These are phyloP conservation scores for Ganoderma sp. DNA, from an alignment of 1,284 basidiomycete genomes.

Conservation along the genomic window DNA sequence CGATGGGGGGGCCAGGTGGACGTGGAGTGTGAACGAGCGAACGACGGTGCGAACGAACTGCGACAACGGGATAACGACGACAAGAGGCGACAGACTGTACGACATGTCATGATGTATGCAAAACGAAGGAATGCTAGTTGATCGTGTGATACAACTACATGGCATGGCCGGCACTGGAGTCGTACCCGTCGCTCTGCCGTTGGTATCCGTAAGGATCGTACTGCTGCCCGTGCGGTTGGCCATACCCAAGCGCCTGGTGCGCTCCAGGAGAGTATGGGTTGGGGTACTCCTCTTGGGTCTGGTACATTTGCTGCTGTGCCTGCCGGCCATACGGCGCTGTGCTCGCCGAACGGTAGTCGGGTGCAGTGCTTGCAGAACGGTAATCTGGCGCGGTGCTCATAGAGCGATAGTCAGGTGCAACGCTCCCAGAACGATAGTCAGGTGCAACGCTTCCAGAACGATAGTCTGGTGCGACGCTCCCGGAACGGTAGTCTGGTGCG, in stretches of 20 bases:
- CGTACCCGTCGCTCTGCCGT: slow-evolving; percentile 32
- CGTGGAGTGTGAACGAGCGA: slow-evolving; percentile 12
- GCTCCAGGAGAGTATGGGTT: slow-evolving; percentile 29
- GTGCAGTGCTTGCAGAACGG: slow-evolving; percentile 21
- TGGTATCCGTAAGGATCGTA: slow-evolving; percentile 27
- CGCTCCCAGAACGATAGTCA: slow-evolving; percentile 19
- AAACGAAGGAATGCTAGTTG: slow-evolving; percentile 23
- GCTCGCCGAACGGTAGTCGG: slow-evolving; percentile 28
- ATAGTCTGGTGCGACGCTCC: slow-evolving; percentile 23
- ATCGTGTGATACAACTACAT: slow-evolving; percentile 35
- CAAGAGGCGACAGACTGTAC: slow-evolving; percentile 6
- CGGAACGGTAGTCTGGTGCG: slow-evolving; percentile 26
- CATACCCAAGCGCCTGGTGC: slow-evolving; percentile 26
- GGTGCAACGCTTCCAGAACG: slow-evolving; percentile 19
- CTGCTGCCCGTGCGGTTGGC: slow-evolving; percentile 18
- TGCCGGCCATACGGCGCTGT: slow-evolving; percentile 33
- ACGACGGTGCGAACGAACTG: slow-evolving; percentile 19
- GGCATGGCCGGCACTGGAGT: slow-evolving; percentile 39
- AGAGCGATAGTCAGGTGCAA: no score
- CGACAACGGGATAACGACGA: slow-evolving; percentile 22
- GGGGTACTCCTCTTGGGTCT: slow-evolving; percentile 22
- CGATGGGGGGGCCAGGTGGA: neutral
- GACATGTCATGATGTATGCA: slow-evolving; percentile 14
- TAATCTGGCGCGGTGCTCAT: slow-evolving; percentile 25
- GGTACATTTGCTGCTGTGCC: slow-evolving; percentile 27